Evolutionary conservation across 2,329 filamentous ascomycete species (phyloP), one percentile per base, ranked within the genome.

Genomic region (Aspergillus texensis): DNA sequence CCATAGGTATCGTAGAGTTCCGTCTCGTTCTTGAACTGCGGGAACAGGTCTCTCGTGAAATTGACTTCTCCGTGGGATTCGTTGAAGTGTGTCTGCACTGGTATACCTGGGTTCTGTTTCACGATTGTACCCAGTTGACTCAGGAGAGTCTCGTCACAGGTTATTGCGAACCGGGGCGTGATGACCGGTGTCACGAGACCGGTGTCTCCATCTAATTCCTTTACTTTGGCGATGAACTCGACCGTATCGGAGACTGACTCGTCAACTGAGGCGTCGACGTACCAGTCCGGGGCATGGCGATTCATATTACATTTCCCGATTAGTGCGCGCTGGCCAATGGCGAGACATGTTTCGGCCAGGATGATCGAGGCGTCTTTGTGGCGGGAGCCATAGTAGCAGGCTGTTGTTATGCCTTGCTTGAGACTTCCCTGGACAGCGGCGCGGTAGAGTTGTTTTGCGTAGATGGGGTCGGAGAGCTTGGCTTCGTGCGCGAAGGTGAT

Each of bases 31-130:
- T 71, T 67, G 57, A 87, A 87, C 0, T 80, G 73, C 0, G 86
- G 86, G 67, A 89, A 90, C 2, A 90, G 75, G 0, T 79, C 72
- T 9, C 74, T 75, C 0, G 88, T 90, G 24, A 83, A 82, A 1
- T 78, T 67, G 59, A 88, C 86, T 72, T 90, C 88, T 63, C 88
- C 83, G 68, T 82, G 78, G 0, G 88, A 86, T 70, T 90, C 88
- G 73, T 89, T 86, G 78, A 90, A 89, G 72, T 90, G 88, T 3
- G 88, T 90, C 74, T 91, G 88, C 36, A 91, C 84, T 0, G 85
- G 80, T 24, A 90, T 71, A 1, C 80, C 73, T 0, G 78, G 77
- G 61, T 89, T 79, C 11, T 78, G 67, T 4, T 69, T 67, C 0
- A 84, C 84, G 28, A 90, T 81, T 1, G 76, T 70, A 0, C 88